A percentile compares a stretch with the other conserved stretches of the same genome.
Conservation (phyloP, 169 alveolate species). For the Babesia microti region DNA sequence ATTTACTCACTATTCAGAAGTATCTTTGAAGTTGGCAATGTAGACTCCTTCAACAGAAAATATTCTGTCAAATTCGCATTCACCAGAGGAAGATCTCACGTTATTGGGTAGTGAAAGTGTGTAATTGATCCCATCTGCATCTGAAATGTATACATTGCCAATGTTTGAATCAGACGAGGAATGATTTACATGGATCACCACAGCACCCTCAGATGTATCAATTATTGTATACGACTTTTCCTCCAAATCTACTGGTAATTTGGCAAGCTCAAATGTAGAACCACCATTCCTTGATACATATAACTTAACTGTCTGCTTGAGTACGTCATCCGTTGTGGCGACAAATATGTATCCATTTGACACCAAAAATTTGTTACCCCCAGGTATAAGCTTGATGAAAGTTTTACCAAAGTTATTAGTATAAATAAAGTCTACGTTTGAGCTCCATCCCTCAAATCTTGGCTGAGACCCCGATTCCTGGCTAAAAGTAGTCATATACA, state of each 20-base stretch:
- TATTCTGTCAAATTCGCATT: constrained; percentile 89
- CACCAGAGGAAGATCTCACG: constrained; percentile 79
- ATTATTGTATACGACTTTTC: constrained; percentile 87
- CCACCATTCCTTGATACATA: constrained; percentile 81
- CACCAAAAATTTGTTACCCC: constrained; percentile 85
- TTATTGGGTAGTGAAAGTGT: constrained; percentile 81
- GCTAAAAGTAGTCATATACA: constrained; percentile 52
- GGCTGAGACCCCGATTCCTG: constrained; percentile 74
- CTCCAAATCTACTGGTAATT: constrained; percentile 79
- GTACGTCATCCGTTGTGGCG: constrained; percentile 72
- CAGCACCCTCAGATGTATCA: constrained; percentile 92
- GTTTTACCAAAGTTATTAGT: constrained; percentile 82
- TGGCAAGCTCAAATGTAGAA: constrained; percentile 68
- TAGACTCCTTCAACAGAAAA: constrained; percentile 90
- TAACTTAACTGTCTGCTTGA: constrained; percentile 79
- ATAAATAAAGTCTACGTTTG: constrained; percentile 69
- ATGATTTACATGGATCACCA: constrained; percentile 90
- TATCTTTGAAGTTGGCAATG: constrained; percentile 85
- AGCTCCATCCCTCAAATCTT: constrained; percentile 81
- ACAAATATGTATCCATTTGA: constrained; percentile 87
- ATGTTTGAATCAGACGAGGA: constrained; percentile 66
- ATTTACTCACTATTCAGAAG: constrained; percentile 54
- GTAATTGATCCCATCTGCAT: constrained; percentile 85
- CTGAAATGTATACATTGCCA: constrained; percentile 91
- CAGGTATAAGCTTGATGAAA: constrained; percentile 58